phyloP scores from a whole-genome alignment of 2,329 filamentous ascomycete species.

The Botrytis paeoniae region DNA sequence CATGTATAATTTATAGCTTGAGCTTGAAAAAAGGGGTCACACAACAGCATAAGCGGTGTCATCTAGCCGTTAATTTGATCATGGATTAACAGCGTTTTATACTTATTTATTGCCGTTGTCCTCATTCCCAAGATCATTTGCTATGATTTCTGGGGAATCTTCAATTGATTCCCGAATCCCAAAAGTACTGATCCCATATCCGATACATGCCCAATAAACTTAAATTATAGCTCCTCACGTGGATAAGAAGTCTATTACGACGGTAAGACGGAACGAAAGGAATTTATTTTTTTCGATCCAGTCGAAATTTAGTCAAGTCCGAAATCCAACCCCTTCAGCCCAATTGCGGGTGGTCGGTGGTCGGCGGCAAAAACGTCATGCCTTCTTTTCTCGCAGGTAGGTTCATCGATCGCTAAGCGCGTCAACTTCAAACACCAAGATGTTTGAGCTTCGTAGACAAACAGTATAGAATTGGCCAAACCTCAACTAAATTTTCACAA shows the following conservation, averaged over 20 bases:
- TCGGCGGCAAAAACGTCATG: constrained; percentile 14
- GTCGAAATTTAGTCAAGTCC: neutral
- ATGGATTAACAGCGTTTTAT: neutral
- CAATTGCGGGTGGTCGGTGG: constrained; percentile 4
- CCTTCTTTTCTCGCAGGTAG: neutral
- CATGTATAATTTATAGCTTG: neutral
- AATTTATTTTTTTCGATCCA: neutral
- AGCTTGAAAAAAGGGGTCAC: neutral
- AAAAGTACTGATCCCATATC: neutral
- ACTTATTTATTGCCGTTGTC: neutral
- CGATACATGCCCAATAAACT: neutral
- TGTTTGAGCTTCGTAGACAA: constrained; percentile 14
- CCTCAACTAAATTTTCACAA: neutral
- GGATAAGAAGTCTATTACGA: neutral
- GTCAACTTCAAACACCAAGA: constrained; percentile 12
- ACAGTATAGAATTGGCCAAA: neutral
- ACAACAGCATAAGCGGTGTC: neutral
- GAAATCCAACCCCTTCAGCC: neutral
- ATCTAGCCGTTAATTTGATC: neutral
- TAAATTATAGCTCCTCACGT: neutral
- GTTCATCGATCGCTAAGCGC: constrained; percentile 2
- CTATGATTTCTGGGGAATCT: neutral
- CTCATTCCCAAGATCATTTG: neutral
- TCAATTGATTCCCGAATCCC: neutral
- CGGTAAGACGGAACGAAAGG: neutral